phyloP scores from a whole-genome alignment of 2,329 filamentous ascomycete genomes.

The Aspergillus ibericus region DNA sequence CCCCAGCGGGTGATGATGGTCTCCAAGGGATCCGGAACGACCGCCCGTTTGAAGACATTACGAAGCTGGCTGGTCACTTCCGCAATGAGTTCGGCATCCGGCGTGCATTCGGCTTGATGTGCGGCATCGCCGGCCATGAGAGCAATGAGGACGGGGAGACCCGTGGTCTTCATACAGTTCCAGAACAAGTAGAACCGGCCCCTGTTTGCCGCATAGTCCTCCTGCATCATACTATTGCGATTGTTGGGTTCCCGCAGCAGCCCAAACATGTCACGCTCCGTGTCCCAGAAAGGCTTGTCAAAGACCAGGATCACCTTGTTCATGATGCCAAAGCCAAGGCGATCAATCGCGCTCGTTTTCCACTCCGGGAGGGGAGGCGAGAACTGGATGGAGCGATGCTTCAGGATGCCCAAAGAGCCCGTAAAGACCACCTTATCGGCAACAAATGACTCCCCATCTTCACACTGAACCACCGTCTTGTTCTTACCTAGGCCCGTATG shows the following conservation, averaged over 20 bases:
- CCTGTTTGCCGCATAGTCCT: conserved; percentile 73
- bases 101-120: conserved; percentile 76
- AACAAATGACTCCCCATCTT: conserved; percentile 72
- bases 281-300: conserved; percentile 86
- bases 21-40: conserved; percentile 77
- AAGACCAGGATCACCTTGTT: conserved; percentile 97
- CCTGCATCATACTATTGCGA: conserved; percentile 70
- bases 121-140: conserved; percentile 96
- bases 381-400: conserved; percentile 76
- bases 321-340: conserved; percentile 87
- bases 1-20: conserved; percentile 91
- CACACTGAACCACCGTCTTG: conserved; percentile 67
- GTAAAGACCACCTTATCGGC: conserved; percentile 93
- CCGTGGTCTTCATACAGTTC: conserved; percentile 88
- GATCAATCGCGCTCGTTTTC: conserved; percentile 76
- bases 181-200: conserved; percentile 99
- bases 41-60: conserved; percentile 65
- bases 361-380: conserved; percentile 84
- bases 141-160: conserved; percentile 81
- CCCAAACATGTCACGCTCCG: conserved; percentile 87
- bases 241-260: conserved; percentile 74
- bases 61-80: conserved; percentile 80
- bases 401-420: conserved; percentile 85
- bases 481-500: conserved; percentile 42
- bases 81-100: conserved; percentile 71